Evolutionary conservation across 441 rosid genomes (phyloP).

Genomic region (Rhodomyrtus psidioides): DNA sequence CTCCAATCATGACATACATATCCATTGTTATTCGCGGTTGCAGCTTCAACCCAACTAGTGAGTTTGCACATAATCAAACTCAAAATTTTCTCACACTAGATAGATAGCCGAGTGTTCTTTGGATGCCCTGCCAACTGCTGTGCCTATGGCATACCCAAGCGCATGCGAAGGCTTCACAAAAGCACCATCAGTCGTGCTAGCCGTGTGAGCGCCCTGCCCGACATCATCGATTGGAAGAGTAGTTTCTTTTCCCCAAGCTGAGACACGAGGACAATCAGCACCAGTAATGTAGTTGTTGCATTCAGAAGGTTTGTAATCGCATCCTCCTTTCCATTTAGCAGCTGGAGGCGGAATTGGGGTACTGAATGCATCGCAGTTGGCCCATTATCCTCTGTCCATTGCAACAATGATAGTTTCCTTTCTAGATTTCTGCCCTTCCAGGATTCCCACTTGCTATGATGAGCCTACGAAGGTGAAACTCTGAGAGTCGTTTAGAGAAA

Average conservation of each 20-base stretch:
- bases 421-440: no score
- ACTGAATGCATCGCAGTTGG: background rate
- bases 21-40: background rate
- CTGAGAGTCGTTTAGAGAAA: background rate
- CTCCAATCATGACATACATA: background rate
- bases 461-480: background rate
- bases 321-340: background rate
- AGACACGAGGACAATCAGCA: background rate
- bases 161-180: background rate
- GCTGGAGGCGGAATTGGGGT: background rate
- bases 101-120: background rate
- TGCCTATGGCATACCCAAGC: background rate
- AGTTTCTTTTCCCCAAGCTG: background rate
- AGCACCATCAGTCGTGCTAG: background rate
- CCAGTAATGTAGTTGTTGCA: background rate
- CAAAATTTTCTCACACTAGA: background rate
- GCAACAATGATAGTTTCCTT: no score
- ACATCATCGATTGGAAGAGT: background rate
- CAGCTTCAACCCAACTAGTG: background rate
- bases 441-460: no score
- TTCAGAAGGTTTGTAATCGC: background rate
- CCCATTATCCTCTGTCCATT: background rate
- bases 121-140: background rate
- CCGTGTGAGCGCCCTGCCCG: background rate
- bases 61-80: background rate